Evolutionary conservation across 163 green algal genomes (phyloP).

Genomic region (Chlamydomonas reinhardtii): DNA sequence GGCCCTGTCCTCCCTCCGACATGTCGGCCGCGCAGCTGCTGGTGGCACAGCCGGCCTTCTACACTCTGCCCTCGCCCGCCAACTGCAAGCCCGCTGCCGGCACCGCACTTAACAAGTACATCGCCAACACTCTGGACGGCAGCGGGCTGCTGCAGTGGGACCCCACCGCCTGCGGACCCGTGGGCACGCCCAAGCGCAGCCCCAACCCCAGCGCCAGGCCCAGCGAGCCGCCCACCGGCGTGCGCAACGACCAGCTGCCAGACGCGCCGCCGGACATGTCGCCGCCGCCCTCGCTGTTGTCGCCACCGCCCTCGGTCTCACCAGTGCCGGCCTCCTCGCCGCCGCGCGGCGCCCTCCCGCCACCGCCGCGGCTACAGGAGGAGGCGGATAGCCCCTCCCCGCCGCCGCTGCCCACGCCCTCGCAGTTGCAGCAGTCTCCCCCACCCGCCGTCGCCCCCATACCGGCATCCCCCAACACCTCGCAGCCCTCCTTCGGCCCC

Average conservation of each 20-base stretch:
- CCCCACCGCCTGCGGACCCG: slow-evolving; percentile 6
- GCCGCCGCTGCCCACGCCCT: background rate
- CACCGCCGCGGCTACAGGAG: background rate
- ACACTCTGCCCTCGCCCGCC: background rate
- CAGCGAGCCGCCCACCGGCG: background rate
- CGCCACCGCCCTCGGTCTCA: too few relatives aligned
- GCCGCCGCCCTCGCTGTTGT: background rate
- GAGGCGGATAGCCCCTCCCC: background rate
- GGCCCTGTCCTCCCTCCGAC: slow-evolving; percentile 9
- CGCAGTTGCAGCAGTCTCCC: background rate
- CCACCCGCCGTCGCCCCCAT: background rate
- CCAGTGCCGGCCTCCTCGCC: background rate
- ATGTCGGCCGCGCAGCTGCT: background rate
- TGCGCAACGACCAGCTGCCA: background rate
- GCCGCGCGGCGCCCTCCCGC: too few relatives aligned
- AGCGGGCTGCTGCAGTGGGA: slow-evolving; percentile 12
- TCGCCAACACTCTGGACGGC: background rate
- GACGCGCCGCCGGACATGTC: background rate
- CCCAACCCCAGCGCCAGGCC: background rate
- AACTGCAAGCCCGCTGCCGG: slow-evolving; percentile 5
- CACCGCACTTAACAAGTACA: background rate
- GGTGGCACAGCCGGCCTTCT: slow-evolving; percentile 23
- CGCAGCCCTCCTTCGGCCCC: too few relatives aligned
- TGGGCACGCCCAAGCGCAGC: slow-evolving; percentile 1
- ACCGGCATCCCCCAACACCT: background rate